phyloP scores from a whole-genome alignment of 768 basidiomycete genomes.

The Boletus subparvulus region DNA sequence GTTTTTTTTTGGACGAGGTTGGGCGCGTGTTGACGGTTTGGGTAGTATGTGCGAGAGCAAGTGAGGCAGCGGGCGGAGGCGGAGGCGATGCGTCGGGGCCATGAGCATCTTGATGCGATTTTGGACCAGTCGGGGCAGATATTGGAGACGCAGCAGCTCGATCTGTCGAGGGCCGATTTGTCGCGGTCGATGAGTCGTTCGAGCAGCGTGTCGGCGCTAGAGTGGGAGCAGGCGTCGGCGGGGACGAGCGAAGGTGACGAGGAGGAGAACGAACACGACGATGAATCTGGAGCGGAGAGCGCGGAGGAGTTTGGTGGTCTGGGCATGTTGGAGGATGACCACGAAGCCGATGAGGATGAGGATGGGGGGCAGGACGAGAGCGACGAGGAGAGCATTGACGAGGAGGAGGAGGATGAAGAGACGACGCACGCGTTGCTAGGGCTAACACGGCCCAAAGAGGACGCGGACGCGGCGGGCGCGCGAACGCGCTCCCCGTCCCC shows the following conservation, averaged over 20 bases:
- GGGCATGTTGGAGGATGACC: conserved; percentile 17
- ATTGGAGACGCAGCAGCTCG: conserved; percentile 78
- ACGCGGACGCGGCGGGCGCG: background rate
- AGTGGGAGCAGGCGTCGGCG: conserved; percentile 20
- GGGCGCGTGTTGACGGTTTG: background rate
- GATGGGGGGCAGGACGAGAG: conserved; percentile 33
- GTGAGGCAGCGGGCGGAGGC: conserved; percentile 60
- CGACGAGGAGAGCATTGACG: conserved; percentile 40
- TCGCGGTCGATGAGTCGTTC: conserved; percentile 56
- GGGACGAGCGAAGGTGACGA: conserved; percentile 23
- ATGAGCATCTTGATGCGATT: conserved; percentile 86
- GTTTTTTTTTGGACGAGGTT: conserved; percentile 32
- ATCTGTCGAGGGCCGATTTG: conserved; percentile 53
- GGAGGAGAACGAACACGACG: conserved; percentile 24
- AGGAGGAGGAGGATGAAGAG: conserved; percentile 36
- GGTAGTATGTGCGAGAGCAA: conserved; percentile 72
- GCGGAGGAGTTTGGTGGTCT: conserved; percentile 42
- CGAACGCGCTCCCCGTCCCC: conserved; percentile 12
- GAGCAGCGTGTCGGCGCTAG: conserved; percentile 42
- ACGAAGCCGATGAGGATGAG: background rate
- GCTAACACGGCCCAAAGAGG: conserved; percentile 1
- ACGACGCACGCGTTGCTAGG: conserved; percentile 31
- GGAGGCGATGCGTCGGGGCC: conserved; percentile 78
- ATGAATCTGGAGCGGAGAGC: conserved; percentile 27
- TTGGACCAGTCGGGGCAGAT: conserved; percentile 86